Evolutionary conservation across 2,329 filamentous ascomycete species (phyloP).

Genomic region (Balansia obtecta): DNA sequence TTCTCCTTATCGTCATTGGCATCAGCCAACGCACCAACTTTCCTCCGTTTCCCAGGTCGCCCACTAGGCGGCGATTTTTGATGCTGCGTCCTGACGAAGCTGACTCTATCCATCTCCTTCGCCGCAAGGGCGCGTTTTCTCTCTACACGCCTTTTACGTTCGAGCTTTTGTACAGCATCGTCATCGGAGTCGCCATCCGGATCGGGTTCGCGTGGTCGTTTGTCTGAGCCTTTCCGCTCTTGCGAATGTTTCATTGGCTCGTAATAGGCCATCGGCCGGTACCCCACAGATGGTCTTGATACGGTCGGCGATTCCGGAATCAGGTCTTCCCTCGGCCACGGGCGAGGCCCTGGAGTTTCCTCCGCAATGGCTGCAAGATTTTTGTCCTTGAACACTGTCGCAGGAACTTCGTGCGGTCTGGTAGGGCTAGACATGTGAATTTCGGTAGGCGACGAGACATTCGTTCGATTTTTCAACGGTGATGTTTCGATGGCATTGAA

Average conservation of each 20-base stretch:
- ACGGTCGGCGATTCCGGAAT: constrained; percentile 25
- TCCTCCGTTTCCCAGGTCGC: constrained; percentile 17
- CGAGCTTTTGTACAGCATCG: constrained; percentile 18
- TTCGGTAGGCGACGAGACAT: constrained; percentile 32
- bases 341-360: constrained; percentile 15
- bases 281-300: constrained; percentile 12
- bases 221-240: constrained; percentile 20
- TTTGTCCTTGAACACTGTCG: constrained; percentile 14
- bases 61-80: constrained; percentile 10
- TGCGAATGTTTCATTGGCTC: constrained; percentile 35
- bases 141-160: constrained; percentile 25
- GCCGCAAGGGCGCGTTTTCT: constrained; percentile 27
- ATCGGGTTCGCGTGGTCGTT: constrained; percentile 13
- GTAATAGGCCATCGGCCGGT: constrained; percentile 28
- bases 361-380: constrained; percentile 9
- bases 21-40: neutral
- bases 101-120: constrained; percentile 29
- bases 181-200: constrained; percentile 23
- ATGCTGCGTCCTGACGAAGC: constrained; percentile 17
- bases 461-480: constrained; percentile 35
- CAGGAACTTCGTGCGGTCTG: constrained; percentile 18
- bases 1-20: neutral
- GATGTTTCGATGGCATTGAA: constrained; percentile 30
- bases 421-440: constrained; percentile 29
- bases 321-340: constrained; percentile 16